Evolutionary conservation across 2,329 filamentous ascomycete species (phyloP), one percentile per base, ranked within the genome.

Genomic region (Microdochium paspali): DNA sequence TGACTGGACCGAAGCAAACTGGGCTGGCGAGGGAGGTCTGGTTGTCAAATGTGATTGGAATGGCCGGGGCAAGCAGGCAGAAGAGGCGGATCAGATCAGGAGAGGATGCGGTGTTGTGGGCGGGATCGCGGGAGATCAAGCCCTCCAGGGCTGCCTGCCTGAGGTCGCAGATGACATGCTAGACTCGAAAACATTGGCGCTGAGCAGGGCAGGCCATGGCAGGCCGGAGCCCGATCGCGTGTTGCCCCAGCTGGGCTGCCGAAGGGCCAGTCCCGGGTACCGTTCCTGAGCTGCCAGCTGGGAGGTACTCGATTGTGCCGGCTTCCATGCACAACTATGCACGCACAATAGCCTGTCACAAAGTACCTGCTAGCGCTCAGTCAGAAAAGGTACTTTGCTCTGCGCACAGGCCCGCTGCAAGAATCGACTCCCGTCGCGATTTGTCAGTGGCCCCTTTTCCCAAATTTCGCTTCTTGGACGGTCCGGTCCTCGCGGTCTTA

Each of bases 381-480:
- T n/a, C n/a, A n/a, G n/a, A n/a, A n/a, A n/a, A n/a, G n/a, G n/a
- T n/a, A n/a, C 10, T 35, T 9, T 15, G 15, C 31, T 13, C 15
- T 5, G 18, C 18, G 10, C n/a, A 15, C 31, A 35, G 10, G 6
- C n/a, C 10, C 31, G 13, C 18, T 20, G 3, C 18, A 18, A 20
- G 6, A 20, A n/a, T 21, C 35, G 18, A 18, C 35, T 7, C 18
- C 35, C 15, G 39, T 43, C 46, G 48, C 44, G 35, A 28, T 44
- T 40, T 40, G 35, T 40, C 35, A 40, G 15, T 20, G 15, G 35
- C 45, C 28, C 44, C 43, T 43, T 49, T 46, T 51, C 47, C 47
- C 48, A 51, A 56, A 56, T 56, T 45, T 56, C 54, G 54, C 54
- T 56, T 53, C 47, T 24, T 32, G 43, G 39, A 31, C 48, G 45